Evolutionary conservation across 2,329 filamentous ascomycete species (phyloP), one percentile per base, ranked within the genome.

Genomic region (Aspergillus floridensis): DNA sequence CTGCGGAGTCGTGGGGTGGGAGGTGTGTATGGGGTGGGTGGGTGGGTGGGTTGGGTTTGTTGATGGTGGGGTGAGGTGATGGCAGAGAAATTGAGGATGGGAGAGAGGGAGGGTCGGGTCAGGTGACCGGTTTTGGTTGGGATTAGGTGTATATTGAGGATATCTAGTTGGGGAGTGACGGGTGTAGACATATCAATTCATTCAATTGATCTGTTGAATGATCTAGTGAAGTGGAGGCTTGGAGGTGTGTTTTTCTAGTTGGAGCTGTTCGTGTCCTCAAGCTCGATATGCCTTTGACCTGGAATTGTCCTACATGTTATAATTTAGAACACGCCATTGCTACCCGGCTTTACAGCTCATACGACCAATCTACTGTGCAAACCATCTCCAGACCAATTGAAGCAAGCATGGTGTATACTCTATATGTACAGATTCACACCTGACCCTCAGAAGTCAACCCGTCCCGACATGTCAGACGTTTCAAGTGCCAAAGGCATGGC

Each of bases 371-470:
- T 49, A 57, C 47, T 31, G 46, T 4, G 22, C 32, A n/a, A 29
- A 19, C 16, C 51, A 41, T 14, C 38, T 51, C 41, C 50, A 41
- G 24, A n/a, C 31, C 38, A 44, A 47, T 46, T 48, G 58, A 57
- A 35, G 44, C 49, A 49, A 60, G 53, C 56, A 58, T 53, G 64
- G 62, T 64, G 62, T 63, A 68, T 67, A 64, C 59, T 67, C 63
- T 69, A 69, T 69, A 68, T 69, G 67, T 69, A 69, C 67, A 69
- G 62, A 67, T 64, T 62, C 62, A 64, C 58, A 63, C 58, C 52
- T 55, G 46, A 57, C 51, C 49, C 49, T 31, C 58, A 32, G 52
- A 52, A 12, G 44, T 46, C 32, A 35, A 29, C 26, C 26, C 3
- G 11, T 12, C 32, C 32, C 24, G 52, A 53, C 52, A 24, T 38